phyloP scores from a whole-genome alignment of 2,329 filamentous ascomycete genomes.

The Kalmusia sp. region DNA sequence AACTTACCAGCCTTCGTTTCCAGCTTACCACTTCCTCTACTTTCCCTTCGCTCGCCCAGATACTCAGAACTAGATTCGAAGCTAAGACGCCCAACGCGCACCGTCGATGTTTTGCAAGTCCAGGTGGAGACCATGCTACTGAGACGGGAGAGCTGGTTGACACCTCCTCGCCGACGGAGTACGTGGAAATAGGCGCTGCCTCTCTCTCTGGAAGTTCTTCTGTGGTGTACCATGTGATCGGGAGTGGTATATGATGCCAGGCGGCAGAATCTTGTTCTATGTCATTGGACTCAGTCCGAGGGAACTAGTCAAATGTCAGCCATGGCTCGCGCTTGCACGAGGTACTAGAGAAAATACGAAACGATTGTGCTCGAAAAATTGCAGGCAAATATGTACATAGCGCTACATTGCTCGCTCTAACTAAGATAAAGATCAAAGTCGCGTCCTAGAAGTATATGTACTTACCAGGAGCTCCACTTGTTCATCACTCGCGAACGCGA shows the following conservation, averaged over 20 bases:
- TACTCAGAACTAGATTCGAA: constrained; percentile 61
- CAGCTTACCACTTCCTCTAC: constrained; percentile 54
- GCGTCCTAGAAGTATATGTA: background rate
- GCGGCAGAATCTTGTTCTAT: constrained; percentile 39
- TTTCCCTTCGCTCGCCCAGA: constrained; percentile 61
- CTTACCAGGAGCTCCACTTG: constrained; percentile 60
- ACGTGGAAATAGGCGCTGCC: constrained; percentile 55
- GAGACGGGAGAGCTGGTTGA: constrained; percentile 58
- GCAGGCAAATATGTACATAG: too few species aligned
- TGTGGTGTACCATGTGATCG: constrained; percentile 59
- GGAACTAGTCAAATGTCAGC: constrained; percentile 31
- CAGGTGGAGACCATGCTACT: constrained; percentile 64
- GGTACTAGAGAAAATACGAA: too few species aligned
- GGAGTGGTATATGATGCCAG: constrained; percentile 51
- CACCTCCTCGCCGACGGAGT: constrained; percentile 66
- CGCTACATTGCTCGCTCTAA: too few species aligned
- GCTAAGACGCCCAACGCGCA: constrained; percentile 64
- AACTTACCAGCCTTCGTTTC: constrained; percentile 51
- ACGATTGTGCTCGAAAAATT: too few species aligned
- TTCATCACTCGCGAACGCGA: constrained; percentile 53
- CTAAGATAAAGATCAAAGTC: too few species aligned
- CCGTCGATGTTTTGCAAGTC: constrained; percentile 61
- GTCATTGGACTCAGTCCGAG: constrained; percentile 37
- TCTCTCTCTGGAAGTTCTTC: constrained; percentile 56
- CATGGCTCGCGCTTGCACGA: too few species aligned